These are phyloP conservation scores for Quercus berberidifolia DNA, from an alignment of 306 rosid species.

Conservation along the genomic window DNA sequence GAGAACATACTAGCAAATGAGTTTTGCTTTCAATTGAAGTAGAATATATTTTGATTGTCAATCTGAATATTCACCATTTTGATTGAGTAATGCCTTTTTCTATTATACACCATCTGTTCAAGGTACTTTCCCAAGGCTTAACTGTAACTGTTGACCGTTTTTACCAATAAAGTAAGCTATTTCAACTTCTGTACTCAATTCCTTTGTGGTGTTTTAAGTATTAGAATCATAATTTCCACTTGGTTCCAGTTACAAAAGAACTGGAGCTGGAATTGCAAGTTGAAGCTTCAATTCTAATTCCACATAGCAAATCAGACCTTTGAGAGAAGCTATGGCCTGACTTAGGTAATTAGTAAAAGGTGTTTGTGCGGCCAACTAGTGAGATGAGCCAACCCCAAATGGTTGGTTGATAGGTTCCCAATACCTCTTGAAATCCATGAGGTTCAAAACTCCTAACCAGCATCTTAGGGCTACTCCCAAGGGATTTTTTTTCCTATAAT, in stretches of 20 bases:
- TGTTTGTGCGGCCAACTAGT: neutral
- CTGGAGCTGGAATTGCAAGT: neutral
- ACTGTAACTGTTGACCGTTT: neutral
- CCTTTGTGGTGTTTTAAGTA: neutral
- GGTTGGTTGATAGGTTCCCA: too few relatives aligned
- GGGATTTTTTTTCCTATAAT: too few relatives aligned
- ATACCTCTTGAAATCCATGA: too few relatives aligned
- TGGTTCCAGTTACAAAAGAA: neutral
- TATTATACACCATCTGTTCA: neutral
- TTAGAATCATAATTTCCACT: neutral
- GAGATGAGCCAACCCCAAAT: neutral
- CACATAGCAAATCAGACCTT: neutral
- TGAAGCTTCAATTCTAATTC: neutral
- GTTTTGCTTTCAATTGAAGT: neutral
- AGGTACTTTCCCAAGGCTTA: neutral
- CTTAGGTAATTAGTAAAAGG: neutral
- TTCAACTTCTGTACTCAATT: neutral
- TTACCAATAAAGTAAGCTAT: neutral
- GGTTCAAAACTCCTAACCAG: too few relatives aligned
- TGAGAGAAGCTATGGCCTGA: neutral
- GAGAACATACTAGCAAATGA: neutral
- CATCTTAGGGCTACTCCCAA: too few relatives aligned
- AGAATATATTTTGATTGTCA: neutral
- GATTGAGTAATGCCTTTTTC: neutral
- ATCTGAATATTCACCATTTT: neutral